Evolutionary conservation across 2,329 filamentous ascomycete genomes (phyloP), one percentile per base, ranked within the genome.

Genomic region (Westerdykella ornata): DNA sequence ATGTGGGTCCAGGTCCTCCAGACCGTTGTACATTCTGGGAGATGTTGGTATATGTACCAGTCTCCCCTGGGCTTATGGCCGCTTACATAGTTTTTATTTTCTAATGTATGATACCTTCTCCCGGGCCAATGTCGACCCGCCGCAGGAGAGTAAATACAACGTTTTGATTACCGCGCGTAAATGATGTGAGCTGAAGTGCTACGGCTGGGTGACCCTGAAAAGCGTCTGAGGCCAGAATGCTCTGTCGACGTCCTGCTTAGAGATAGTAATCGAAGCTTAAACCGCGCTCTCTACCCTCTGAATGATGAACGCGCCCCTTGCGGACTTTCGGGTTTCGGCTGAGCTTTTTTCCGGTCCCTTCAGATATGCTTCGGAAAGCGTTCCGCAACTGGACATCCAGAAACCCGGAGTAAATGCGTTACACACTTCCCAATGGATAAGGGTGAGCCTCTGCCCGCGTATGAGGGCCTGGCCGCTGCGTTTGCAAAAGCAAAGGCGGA

Each of bases 61-160:
- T 55, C 50, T 58, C 53, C 48, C 40, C 40, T 18, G 55, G 63
- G 62, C 60, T 57, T 60, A 63, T 62, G 54, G 51, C 62, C 60
- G 65, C 54, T 52, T 65, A 62, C 48, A 65, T 67, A 66, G 54
- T 57, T 65, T 53, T 56, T 65, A 66, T 66, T 65, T 52, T 52
- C 46, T 67, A 67, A 67, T 67, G 62, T 66, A 67, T 67, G 56
- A 61, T 63, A 61, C 49, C 48, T 51, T 54, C 49, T 53, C 43
- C 44, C 51, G 55, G 54, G 51, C 41, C 59, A 63, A 59, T 45
- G 30, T 45, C 18, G 39, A 38, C 39, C 50, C 35, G 52, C 56
- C 60, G 57, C 55, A 48, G 45, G 56, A 58, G 59, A 59, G 53
- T 57, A 54, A 59, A 64, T 65, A 60, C 59, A 61, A 54, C 43